These are phyloP conservation scores for Talaromyces borbonicus DNA, from an alignment of 495 filamentous ascomycete species.

Conservation along the genomic window DNA sequence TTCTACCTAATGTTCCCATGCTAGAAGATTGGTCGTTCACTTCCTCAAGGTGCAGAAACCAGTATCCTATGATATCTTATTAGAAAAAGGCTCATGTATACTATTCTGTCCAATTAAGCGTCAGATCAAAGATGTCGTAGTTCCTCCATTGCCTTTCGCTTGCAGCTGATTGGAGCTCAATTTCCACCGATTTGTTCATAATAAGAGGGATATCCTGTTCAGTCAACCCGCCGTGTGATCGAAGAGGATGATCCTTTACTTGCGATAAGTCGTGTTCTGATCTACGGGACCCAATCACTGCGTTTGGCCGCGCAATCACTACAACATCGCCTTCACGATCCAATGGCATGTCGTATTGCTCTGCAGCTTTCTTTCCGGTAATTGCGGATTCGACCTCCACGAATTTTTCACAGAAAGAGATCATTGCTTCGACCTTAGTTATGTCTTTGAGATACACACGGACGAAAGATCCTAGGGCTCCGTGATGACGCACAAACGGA, in stretches of 20 bases:
- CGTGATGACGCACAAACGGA: conserved; percentile 27
- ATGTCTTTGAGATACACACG: conserved; percentile 20
- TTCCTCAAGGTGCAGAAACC: conserved; percentile 8
- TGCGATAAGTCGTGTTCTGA: conserved; percentile 22
- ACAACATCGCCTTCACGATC: conserved; percentile 28
- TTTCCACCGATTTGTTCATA: conserved; percentile 13
- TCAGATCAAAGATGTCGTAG: conserved; percentile 26
- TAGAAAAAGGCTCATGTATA: neutral
- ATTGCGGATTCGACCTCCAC: conserved; percentile 22
- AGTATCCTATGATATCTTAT: neutral
- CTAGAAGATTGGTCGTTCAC: conserved; percentile 19
- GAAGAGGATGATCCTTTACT: conserved; percentile 18
- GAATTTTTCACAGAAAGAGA: conserved; percentile 12
- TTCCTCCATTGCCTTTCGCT: conserved; percentile 18
- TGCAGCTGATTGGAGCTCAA: neutral
- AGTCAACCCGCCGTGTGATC: conserved; percentile 26
- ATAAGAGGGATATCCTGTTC: conserved; percentile 23
- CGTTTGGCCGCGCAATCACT: conserved; percentile 18
- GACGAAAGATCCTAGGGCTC: conserved; percentile 27
- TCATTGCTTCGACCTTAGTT: conserved; percentile 6
- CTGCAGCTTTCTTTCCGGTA: conserved; percentile 17
- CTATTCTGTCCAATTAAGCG: conserved; percentile 16
- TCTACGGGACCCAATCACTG: conserved; percentile 21
- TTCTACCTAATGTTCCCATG: conserved; percentile 19
- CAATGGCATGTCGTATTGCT: conserved; percentile 20